Evolutionary conservation across 768 basidiomycete species (phyloP).

Genomic region (Naganishia randhawae): DNA sequence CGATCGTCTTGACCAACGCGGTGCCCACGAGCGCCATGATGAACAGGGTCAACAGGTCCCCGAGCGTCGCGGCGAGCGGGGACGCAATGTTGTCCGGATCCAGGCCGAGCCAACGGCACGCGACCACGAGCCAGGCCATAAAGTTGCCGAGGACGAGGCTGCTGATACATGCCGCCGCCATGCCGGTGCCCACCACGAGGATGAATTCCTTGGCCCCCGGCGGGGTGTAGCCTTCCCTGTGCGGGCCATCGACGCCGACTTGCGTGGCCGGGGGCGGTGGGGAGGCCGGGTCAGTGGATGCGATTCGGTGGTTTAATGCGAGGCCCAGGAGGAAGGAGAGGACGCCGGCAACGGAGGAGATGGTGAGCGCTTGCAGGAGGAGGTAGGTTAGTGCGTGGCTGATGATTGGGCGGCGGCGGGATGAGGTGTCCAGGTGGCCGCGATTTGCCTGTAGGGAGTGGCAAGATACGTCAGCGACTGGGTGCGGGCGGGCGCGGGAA

Average conservation of each 20-base stretch:
- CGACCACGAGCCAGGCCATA: conserved; percentile 77
- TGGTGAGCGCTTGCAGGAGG: conserved; percentile 87
- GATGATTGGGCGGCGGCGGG: conserved; percentile 63
- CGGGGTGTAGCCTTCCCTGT: conserved; percentile 45
- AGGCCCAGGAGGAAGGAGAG: conserved; percentile 70
- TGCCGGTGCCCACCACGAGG: conserved; percentile 54
- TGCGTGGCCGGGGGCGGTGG: conserved; percentile 20
- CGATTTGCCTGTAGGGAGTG: conserved; percentile 61
- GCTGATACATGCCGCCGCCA: conserved; percentile 75
- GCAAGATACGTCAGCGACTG: too few species aligned
- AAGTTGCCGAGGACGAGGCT: conserved; percentile 81
- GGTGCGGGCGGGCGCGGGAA: neutral
- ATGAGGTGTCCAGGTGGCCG: conserved; percentile 76
- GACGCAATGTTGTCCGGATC: conserved; percentile 98
- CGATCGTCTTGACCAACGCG: conserved; percentile 63
- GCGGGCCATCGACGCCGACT: conserved; percentile 2
- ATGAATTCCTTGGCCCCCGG: conserved; percentile 52
- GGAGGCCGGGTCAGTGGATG: conserved; percentile 29
- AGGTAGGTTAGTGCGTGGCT: conserved; percentile 77
- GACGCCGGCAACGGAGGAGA: conserved; percentile 79
- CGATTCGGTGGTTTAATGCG: conserved; percentile 47
- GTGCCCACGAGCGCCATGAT: conserved; percentile 65
- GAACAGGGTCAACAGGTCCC: conserved; percentile 83
- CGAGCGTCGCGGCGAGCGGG: conserved; percentile 84
- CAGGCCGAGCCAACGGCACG: conserved; percentile 68